These are phyloP conservation scores for Phialophora chinensis DNA, from an alignment of 2,329 filamentous ascomycete species.

Conservation along the genomic window DNA sequence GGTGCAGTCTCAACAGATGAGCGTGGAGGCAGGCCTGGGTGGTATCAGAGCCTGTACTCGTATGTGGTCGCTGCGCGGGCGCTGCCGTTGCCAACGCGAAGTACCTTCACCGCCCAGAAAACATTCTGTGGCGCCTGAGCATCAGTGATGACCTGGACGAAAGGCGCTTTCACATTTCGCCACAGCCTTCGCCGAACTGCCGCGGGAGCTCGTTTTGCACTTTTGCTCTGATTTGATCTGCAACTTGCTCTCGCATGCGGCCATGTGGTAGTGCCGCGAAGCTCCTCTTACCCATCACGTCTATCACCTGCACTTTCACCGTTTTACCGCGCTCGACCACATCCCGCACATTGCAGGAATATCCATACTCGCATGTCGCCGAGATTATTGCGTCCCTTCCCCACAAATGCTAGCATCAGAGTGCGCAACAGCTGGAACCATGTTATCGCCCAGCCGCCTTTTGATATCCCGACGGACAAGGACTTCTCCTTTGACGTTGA, in stretches of 20 bases:
- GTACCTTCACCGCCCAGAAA: slow-evolving; percentile 47
- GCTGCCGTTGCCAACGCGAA: slow-evolving; percentile 49
- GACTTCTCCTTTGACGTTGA: too few species aligned
- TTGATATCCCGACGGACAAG: too few species aligned
- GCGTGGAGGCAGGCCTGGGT: slow-evolving; percentile 46
- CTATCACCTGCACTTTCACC: slow-evolving; percentile 20
- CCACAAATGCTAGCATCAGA: too few species aligned
- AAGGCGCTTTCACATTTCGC: slow-evolving; percentile 47
- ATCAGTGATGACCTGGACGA: slow-evolving; percentile 43
- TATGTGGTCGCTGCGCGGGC: slow-evolving; percentile 45
- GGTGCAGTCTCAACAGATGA: slow-evolving; percentile 28
- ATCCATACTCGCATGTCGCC: too few species aligned
- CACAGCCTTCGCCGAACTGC: slow-evolving; percentile 50
- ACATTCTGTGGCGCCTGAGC: slow-evolving; percentile 41
- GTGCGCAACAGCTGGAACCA: too few species aligned
- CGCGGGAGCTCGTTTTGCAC: slow-evolving; percentile 48
- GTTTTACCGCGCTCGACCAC: too few species aligned
- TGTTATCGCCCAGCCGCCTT: too few species aligned
- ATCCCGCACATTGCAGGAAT: too few species aligned
- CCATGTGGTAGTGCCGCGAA: slow-evolving; percentile 46
- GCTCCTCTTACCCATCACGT: slow-evolving; percentile 39
- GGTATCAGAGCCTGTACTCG: slow-evolving; percentile 47
- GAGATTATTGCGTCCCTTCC: too few species aligned
- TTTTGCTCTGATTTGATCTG: slow-evolving; percentile 42
- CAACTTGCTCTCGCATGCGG: slow-evolving; percentile 36